phyloP scores from a whole-genome alignment of 768 basidiomycete species.

The Rhodotorula babjevae region DNA sequence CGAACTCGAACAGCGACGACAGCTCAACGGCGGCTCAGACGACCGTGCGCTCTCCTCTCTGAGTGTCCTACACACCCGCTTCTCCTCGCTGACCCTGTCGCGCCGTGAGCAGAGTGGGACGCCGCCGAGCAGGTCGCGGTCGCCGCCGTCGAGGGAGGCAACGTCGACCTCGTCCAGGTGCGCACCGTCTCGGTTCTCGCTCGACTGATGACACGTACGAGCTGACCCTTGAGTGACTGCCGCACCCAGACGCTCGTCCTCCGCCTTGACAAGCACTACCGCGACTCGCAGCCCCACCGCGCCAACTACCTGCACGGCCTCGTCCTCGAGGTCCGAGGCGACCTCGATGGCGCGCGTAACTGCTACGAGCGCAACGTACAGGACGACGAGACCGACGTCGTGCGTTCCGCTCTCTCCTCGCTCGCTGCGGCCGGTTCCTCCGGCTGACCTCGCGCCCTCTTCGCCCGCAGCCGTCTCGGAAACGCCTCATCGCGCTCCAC shows the following conservation, averaged over 20 bases:
- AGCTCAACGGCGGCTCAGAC: not conserved
- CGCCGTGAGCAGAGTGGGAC: slow-evolving; percentile 46
- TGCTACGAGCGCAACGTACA: slow-evolving; percentile 63
- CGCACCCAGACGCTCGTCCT: slow-evolving; percentile 66
- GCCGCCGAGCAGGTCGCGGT: slow-evolving; percentile 74
- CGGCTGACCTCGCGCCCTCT: not conserved
- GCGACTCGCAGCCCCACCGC: slow-evolving; percentile 63
- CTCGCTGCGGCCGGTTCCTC: not conserved
- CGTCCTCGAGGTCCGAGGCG: slow-evolving; percentile 65
- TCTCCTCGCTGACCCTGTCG: not conserved
- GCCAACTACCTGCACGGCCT: slow-evolving; percentile 73
- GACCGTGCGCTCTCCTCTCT: not conserved
- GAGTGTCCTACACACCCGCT: not conserved
- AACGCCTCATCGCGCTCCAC: slow-evolving; percentile 71
- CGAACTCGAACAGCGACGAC: not conserved
- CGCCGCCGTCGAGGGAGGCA: slow-evolving; percentile 71
- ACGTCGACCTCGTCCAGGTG: slow-evolving; percentile 70
- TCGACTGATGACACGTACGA: too few species aligned
- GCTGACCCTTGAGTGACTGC: too few species aligned
- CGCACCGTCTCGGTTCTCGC: too few species aligned
- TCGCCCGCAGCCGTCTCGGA: slow-evolving; percentile 62
- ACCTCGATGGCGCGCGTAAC: slow-evolving; percentile 57
- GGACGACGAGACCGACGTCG: slow-evolving; percentile 65
- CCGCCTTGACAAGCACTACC: slow-evolving; percentile 61
- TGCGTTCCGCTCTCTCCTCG: slow-evolving; percentile 48